Conservation (phyloP, 208 protist species). For the Angomonas deanei region DNA sequence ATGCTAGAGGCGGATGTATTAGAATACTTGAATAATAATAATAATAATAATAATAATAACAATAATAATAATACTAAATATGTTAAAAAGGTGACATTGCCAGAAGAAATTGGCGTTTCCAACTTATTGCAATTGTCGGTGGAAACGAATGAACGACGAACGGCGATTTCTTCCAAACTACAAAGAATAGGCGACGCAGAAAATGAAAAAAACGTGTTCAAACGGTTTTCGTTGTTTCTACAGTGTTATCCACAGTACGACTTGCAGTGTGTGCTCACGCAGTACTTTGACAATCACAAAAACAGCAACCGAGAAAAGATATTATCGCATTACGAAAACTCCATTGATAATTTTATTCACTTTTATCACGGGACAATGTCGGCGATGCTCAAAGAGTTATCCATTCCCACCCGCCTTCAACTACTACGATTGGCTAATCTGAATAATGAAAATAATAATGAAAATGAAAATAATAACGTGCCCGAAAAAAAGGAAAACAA, state of each 20-base stretch:
- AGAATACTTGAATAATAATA: not conserved
- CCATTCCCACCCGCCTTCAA: conserved; percentile 6
- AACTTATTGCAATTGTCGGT: conserved; percentile 63
- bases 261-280: conserved; percentile 26
- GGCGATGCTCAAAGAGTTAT: conserved; percentile 55
- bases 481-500: not conserved
- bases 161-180: conserved; percentile 25
- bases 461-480: not conserved
- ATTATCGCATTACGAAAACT: conserved; percentile 33
- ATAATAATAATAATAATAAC: not conserved
- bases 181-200: conserved; percentile 19
- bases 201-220: conserved; percentile 29
- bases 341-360: conserved; percentile 47
- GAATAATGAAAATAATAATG: not conserved
- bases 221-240: conserved; percentile 38
- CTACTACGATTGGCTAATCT: not conserved
- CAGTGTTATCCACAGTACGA: conserved; percentile 23
- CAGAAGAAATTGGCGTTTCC: conserved; percentile 26
- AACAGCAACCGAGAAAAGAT: conserved; percentile 10
- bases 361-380: conserved; percentile 59
- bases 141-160: conserved; percentile 65
- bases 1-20: not conserved
- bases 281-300: conserved; percentile 24
- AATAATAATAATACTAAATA: not conserved
- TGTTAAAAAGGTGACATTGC: conserved; percentile 23